phyloP scores from a whole-genome alignment of 352 stramenopile genomes.

The Elongisporangium anandrum region DNA sequence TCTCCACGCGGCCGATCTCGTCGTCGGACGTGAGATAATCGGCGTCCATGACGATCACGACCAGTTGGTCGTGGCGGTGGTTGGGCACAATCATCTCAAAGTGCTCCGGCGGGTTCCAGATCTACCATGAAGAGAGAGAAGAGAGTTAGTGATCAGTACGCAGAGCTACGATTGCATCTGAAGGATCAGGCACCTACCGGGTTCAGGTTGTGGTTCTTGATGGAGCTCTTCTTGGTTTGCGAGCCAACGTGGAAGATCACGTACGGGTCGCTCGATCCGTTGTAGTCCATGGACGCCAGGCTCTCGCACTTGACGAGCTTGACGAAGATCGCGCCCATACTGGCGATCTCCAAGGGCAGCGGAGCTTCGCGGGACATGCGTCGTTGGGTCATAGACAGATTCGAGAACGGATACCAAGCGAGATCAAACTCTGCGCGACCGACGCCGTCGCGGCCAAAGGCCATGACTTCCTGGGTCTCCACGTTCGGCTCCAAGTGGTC shows the following conservation, averaged over 20 bases:
- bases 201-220: slow-evolving; percentile 33
- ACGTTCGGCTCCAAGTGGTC: slow-evolving; percentile 27
- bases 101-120: slow-evolving; percentile 42
- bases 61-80: slow-evolving; percentile 30
- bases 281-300: slow-evolving; percentile 34
- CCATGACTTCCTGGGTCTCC: slow-evolving; percentile 24
- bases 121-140: slow-evolving; percentile 15
- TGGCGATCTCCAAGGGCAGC: slow-evolving; percentile 30
- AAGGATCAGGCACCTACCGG: slow-evolving; percentile 17
- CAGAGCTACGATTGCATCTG: background rate
- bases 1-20: slow-evolving; percentile 31
- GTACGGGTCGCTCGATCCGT: slow-evolving; percentile 40
- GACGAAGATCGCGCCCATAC: slow-evolving; percentile 37
- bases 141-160: background rate
- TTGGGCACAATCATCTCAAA: slow-evolving; percentile 37
- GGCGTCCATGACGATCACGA: slow-evolving; percentile 40
- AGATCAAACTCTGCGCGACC: slow-evolving; percentile 37
- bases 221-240: slow-evolving; percentile 28
- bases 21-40: slow-evolving; percentile 44
- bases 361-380: background rate
- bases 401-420: slow-evolving; percentile 34
- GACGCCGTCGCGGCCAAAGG: slow-evolving; percentile 27
- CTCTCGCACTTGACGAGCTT: slow-evolving; percentile 36
- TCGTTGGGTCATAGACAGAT: slow-evolving; percentile 3
- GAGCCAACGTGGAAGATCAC: slow-evolving; percentile 35